Evolutionary conservation across 148 eudicot genomes (phyloP), one percentile per base, ranked within the genome.

Genomic region (Euryodendron excelsum): DNA sequence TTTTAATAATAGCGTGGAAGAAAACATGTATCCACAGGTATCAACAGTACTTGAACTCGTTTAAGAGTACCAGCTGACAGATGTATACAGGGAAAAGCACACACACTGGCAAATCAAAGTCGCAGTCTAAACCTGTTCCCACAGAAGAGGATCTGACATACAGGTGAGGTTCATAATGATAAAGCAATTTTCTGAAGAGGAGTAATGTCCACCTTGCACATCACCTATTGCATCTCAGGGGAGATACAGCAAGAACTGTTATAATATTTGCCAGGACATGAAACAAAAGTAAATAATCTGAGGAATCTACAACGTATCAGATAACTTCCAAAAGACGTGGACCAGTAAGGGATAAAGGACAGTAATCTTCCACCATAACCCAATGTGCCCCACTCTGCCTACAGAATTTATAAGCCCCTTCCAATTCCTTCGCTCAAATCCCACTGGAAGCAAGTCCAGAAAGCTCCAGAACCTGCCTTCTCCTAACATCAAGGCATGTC

Each of bases 71-170:
- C 36, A 25, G 31, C 73, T 27, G 28, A 69, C 10, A 5, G 15
- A 47, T 45, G 56, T 21, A 68, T 67, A 41, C 36, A 69, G 17
- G 56, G 25, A 30, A 69, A 23, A 67, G 3, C 48, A 48, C 33
- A 23, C 31, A 41, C 53, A 69, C 53, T 25, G 18, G 36, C 56
- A 45, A 69, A 69, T 44, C 25, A 69, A 69, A 69, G n/a, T 20
- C 5, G 8, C 5, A 44, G 30, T 1, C 31, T 11, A 25, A 67
- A 68, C 27, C 45, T 41, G 72, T 15, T 47, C 41, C 53, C 73
- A 10, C 33, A 44, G 31, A n/a, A 67, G 23, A 69, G 73, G 55
- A 69, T 69, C 73, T 27, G 18, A 23, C 33, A 69, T 44, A 69
- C 13, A 27, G 44, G 50, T 13, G 52, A 67, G 44, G 50, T 23